Evolutionary conservation across 768 basidiomycete genomes (phyloP).

Genomic region (button mushroom (Agaricus bisporus)): DNA sequence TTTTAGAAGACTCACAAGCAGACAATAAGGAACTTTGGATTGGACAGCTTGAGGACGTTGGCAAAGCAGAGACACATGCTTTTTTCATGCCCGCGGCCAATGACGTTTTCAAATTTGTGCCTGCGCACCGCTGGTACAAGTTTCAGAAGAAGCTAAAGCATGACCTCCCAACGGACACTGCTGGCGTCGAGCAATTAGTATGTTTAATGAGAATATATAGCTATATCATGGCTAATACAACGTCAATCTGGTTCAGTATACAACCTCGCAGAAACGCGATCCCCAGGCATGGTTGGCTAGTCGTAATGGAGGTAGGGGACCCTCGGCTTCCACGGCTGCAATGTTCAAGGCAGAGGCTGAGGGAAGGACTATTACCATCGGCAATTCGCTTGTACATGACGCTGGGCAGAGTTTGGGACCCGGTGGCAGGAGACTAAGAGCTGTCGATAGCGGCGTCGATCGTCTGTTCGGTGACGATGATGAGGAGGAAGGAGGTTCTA

Average conservation of each 20-base stretch:
- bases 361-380: constrained; percentile 32
- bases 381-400: constrained; percentile 41
- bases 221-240: constrained; percentile 17
- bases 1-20: constrained; percentile 72
- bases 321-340: constrained; percentile 57
- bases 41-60: constrained; percentile 74
- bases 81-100: constrained; percentile 82
- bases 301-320: constrained; percentile 46
- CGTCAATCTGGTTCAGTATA: constrained; percentile 25
- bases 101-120: constrained; percentile 83
- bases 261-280: constrained; percentile 68
- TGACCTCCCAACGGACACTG: constrained; percentile 58
- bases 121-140: constrained; percentile 87
- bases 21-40: constrained; percentile 68
- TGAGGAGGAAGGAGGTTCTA: constrained; percentile 47
- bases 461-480: constrained; percentile 60
- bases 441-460: constrained; percentile 62
- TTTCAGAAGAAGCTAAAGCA: constrained; percentile 83
- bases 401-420: constrained; percentile 57
- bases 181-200: constrained; percentile 64
- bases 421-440: constrained; percentile 58
- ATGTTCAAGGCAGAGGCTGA: constrained; percentile 66
- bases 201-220: constrained; percentile 16
- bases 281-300: constrained; percentile 68
- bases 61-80: constrained; percentile 65